Conservation (phyloP, 139 green algal genomes). For the Tetraselmis chui region DNA sequence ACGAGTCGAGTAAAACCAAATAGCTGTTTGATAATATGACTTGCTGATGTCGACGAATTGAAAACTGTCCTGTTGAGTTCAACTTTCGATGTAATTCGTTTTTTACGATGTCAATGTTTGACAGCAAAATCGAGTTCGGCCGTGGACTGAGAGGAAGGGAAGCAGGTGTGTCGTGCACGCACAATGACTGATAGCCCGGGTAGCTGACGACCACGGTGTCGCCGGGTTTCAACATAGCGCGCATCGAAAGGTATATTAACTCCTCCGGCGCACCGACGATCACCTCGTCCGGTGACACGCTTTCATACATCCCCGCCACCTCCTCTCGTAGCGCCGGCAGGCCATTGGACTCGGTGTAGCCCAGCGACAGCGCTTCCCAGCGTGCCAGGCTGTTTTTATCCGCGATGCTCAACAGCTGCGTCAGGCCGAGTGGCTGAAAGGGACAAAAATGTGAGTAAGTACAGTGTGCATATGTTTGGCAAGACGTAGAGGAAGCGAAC, state of each 20-base stretch:
- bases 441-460: too few species aligned
- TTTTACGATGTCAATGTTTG: too few species aligned
- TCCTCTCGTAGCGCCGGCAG: conserved; percentile 42
- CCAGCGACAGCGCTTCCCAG: conserved; percentile 42
- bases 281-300: conserved; percentile 31
- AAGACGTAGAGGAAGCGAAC: too few species aligned
- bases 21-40: too few species aligned
- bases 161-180: neutral
- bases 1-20: too few species aligned
- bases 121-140: too few species aligned
- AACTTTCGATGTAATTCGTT: too few species aligned
- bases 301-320: conserved; percentile 31
- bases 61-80: too few species aligned
- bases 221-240: conserved; percentile 52
- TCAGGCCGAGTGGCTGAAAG: conserved; percentile 37
- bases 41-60: too few species aligned
- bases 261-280: conserved; percentile 43
- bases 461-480: too few species aligned
- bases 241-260: conserved; percentile 57
- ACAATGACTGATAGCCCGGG: conserved; percentile 69
- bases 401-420: conserved; percentile 39
- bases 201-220: conserved; percentile 53
- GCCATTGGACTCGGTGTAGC: conserved; percentile 56
- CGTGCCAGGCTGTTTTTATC: conserved; percentile 28
- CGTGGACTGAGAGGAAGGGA: too few species aligned